Evolutionary conservation across 2,329 filamentous ascomycete species (phyloP), one percentile per base, ranked within the genome.

Genomic region (Pseudogymnoascus sp.): DNA sequence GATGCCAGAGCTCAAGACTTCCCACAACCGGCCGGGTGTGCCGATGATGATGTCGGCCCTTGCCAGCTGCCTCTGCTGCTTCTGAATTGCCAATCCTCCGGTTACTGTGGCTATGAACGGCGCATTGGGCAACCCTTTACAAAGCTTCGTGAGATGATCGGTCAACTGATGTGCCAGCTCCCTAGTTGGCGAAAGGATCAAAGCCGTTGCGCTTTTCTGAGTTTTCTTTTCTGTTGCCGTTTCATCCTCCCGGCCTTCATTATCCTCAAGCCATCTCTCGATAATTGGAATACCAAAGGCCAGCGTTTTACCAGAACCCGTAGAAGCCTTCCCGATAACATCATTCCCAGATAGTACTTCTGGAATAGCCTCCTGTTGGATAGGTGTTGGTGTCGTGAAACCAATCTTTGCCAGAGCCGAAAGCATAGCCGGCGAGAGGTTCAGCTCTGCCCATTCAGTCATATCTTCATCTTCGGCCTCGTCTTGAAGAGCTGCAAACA

Each of bases 201-300:
- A 77, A 1, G 92, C 91, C 63, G 89, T 82, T 0, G 92, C 89
- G 10, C 21, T 43, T 0, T 77, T 76, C 65, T 80, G 78, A 2
- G 74, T 71, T 23, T 73, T 70, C 16, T 75, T 70, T 3, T 70
- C 70, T 2, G 75, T 72, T 39, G 77, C 72, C 28, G 78, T 76
- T 23, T 79, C 76, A 60, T 74, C 72, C 63, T 77, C 71, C 10
- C 78, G 75, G 16, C 75, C 75, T 21, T 75, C 75, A 13, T 74
- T 75, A 64, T 73, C 73, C 65, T 84, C 82, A 6, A 99, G 77
- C 81, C 89, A 97, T 63, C 84, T 82, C 75, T 99, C 93, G 8
- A 98, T 80, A 64, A 99, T 95, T 0, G 95, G 95, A 67, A 99
- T 92, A 1, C 89, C 92, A 75, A 96, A 99, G 0, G 95, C 93